Evolutionary conservation across 257 asterid species (phyloP), one percentile per base, ranked within the genome.

Genomic region (Lavandula angustifolia): DNA sequence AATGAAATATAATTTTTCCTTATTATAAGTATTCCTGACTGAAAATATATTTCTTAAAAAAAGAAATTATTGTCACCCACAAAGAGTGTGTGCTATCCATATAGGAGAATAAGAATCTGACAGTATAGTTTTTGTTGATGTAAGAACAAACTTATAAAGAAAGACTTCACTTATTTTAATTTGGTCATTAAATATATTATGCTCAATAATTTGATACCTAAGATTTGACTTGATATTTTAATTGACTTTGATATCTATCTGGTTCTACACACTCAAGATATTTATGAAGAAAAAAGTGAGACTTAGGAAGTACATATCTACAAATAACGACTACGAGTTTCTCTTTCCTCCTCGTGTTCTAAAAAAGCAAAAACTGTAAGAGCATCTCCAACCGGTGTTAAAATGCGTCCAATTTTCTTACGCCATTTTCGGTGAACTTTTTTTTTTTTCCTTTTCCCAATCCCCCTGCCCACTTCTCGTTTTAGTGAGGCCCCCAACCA

Each of bases 41-140:
- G 49, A 38, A 14, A 56, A 58, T 4, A 5, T 37, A 37, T 37
- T 37, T 37, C 0, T 5, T 37, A 3, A 1, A 37, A 5, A 37
- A 37, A 37, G 8, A 37, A 37, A 37, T 5, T 16, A 33, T 57
- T 57, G 63, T 9, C 63, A 7, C 63, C 61, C 48, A 57, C 48
- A 5, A 57, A 57, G 48, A 13, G 31, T 34, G 48, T 14, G 34
- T 37, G 44, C 31, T 34, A 7, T 17, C 57, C 38, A 52, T 5
- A n/a, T 3, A 7, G n/a, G 10, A 13, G 10, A 35, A 14, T 11
- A 54, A 32, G 3, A 54, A 54, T 56, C 62, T n/a, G 31, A 22
- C n/a, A 32, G 8, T 3, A 32, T 14, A 56, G n/a, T 4, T 34
- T 56, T 35, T 56, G 62, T 34, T 2, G 16, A 7, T 16, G 16